These are phyloP conservation scores for Allium cepa DNA, from an alignment of 106 monocot genomes.

Conservation along the genomic window DNA sequence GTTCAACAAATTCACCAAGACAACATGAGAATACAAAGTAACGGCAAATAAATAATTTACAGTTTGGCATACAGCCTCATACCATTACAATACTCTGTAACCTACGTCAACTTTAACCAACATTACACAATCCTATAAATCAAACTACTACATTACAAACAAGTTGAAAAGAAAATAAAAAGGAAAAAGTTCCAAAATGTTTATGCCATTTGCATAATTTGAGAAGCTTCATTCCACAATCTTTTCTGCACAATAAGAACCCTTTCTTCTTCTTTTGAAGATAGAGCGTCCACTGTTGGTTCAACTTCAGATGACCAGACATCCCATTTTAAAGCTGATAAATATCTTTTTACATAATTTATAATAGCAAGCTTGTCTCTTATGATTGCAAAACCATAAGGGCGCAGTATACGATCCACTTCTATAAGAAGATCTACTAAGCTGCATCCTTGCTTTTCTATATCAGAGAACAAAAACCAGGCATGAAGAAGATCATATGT, in stretches of 20 bases:
- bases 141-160: too few species aligned
- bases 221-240: constrained; percentile 30
- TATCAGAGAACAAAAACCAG: constrained; percentile 60
- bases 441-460: constrained; percentile 55
- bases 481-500: constrained; percentile 92
- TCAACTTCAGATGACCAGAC: constrained; percentile 53
- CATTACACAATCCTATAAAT: too few species aligned
- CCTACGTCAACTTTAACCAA: too few species aligned
- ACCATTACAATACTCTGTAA: too few species aligned
- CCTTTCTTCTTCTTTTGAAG: constrained; percentile 58
- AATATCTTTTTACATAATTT: constrained; percentile 28
- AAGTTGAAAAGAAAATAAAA: too few species aligned
- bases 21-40: too few species aligned
- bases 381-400: constrained; percentile 58
- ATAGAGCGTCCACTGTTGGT: constrained; percentile 49
- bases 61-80: too few species aligned
- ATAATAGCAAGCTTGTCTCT: constrained; percentile 39
- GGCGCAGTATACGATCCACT: constrained; percentile 81
- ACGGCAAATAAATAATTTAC: too few species aligned
- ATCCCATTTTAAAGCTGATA: constrained; percentile 70
- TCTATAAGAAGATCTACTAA: constrained; percentile 82
- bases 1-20: too few species aligned
- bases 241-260: constrained; percentile 70
- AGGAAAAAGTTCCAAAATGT: neutral
- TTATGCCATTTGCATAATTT: constrained; percentile 6